Evolutionary conservation across 805 yeast genomes (phyloP), one percentile per base, ranked within the genome.

Genomic region (Torulaspora delbrueckii): DNA sequence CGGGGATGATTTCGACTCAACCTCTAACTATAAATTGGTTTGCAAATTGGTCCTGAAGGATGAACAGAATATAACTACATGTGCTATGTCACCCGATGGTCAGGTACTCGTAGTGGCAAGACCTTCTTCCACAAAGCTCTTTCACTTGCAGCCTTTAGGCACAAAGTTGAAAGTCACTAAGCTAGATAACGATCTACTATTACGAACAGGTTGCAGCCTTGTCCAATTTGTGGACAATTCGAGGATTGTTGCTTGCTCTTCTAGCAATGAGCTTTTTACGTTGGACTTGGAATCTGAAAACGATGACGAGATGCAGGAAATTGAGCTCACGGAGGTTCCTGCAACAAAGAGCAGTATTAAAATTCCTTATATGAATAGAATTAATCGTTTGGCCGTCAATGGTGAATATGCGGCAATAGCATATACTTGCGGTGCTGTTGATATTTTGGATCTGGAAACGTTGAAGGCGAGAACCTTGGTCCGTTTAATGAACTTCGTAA

Each of bases 51-150:
- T 76, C 2, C 67, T 84, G 47, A 73, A 79, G 38, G 93, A 84
- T 52, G 95, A 86, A 26, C 96, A 88, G 52, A 85, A 85, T 65
- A 82, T 93, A 40, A 70, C 88, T 1, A 68, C 76, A 28, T 87
- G 84, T 48, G 73, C 79, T 8, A 61, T 90, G 33, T 83, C 88
- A 14, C 73, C 75, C 18, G 79, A 79, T 52, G 90, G 86, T 2
- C 69, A 77, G 27, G 71, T 79, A 23, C 66, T 93, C 42, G 84
- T 82, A 0, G 93, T 90, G 16, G 79, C 89, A 5, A 80, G 95
- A 36, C 68, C 81, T 36, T 70, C 80, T 10, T 73, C 81, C 1
- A 79, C 86, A 4, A 87, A 83, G 62, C 57, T 90, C 1, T 91
- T 88, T 60, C 71, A 71, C 48, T 69, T 91, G 34, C 65, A 68